Conservation (phyloP, 768 basidiomycete species). For the Serendipita sp. region DNA sequence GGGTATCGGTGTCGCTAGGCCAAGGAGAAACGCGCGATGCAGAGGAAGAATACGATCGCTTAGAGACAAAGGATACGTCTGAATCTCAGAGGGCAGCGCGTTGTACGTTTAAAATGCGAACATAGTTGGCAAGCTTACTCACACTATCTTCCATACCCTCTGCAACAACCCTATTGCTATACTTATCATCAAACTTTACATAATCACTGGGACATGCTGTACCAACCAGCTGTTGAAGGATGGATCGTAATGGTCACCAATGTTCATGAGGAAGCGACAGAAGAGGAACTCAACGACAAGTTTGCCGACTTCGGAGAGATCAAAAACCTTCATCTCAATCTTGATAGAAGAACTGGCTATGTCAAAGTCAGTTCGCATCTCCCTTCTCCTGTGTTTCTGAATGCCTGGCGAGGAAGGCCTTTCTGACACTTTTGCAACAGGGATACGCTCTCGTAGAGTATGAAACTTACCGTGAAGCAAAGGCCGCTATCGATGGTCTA, state of each 20-base stretch:
- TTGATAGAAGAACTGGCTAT: constrained; percentile 94
- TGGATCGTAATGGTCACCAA: constrained; percentile 97
- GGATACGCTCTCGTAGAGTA: constrained; percentile 98
- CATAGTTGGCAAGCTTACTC: background rate
- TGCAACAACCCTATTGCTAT: background rate
- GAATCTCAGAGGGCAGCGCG: constrained; percentile 56
- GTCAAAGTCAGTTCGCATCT: constrained; percentile 59
- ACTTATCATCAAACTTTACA: background rate
- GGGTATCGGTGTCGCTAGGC: constrained; percentile 22
- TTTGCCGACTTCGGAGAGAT: constrained; percentile 96
- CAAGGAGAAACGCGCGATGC: constrained; percentile 45
- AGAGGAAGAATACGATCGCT: constrained; percentile 66
- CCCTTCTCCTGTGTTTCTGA: constrained; percentile 5
- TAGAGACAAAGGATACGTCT: constrained; percentile 35
- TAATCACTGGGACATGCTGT: background rate
- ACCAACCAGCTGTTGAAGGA: constrained; percentile 75
- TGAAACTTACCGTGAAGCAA: constrained; percentile 86
- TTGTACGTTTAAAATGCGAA: constrained; percentile 35
- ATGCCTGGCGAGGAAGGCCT: background rate
- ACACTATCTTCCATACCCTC: background rate
- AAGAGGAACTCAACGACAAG: constrained; percentile 92
- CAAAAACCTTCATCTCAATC: constrained; percentile 91
- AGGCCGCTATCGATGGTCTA: constrained; percentile 82
- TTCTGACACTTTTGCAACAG: constrained; percentile 24
- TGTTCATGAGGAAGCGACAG: constrained; percentile 95